Evolutionary conservation across 306 rosid species (phyloP).

Genomic region (Prunus mira): DNA sequence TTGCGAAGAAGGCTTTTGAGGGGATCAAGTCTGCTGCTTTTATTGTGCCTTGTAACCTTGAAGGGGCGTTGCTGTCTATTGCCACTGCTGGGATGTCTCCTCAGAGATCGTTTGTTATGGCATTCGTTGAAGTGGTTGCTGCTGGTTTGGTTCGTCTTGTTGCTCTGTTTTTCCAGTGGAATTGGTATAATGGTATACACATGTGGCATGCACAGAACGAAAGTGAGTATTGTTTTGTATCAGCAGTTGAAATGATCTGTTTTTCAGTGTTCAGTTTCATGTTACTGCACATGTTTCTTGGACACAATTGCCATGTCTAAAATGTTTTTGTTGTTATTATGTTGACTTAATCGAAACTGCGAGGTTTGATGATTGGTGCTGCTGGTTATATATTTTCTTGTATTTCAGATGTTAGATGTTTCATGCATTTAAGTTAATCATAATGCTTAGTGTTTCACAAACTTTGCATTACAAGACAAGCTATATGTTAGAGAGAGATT

Average conservation of each 20-base stretch:
- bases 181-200: slow-evolving; percentile 70
- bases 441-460: no score
- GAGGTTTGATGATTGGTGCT: not conserved
- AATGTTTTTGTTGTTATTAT: not conserved
- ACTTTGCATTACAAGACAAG: no score
- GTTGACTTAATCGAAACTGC: not conserved
- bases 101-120: slow-evolving; percentile 79
- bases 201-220: slow-evolving; percentile 53
- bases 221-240: slow-evolving; percentile 29
- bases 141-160: slow-evolving; percentile 55
- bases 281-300: not conserved
- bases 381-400: not conserved
- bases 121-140: slow-evolving; percentile 69
- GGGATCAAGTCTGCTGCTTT: slow-evolving; percentile 77
- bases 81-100: slow-evolving; percentile 86
- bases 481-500: no score
- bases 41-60: slow-evolving; percentile 69
- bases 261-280: not conserved
- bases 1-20: slow-evolving; percentile 68
- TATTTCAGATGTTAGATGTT: no score
- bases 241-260: not conserved
- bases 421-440: not conserved
- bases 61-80: slow-evolving; percentile 58
- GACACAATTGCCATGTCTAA: not conserved
- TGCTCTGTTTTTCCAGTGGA: slow-evolving; percentile 70